Conservation (phyloP, 345 rosid genomes). For the Dimocarpus longan region DNA sequence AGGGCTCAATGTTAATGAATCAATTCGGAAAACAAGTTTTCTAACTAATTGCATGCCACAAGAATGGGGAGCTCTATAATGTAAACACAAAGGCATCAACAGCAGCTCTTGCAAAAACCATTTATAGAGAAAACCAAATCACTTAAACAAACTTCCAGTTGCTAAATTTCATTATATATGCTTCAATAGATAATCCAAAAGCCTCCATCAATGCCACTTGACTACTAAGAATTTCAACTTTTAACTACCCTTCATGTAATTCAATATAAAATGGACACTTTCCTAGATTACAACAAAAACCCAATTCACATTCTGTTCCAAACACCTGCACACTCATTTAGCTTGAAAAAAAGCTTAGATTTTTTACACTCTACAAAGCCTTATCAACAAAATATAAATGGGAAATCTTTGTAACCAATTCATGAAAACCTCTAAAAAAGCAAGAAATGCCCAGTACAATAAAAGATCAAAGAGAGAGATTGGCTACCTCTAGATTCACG, state of each 20-base stretch:
- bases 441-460: background rate
- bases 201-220: background rate
- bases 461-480: background rate
- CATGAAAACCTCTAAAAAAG: background rate
- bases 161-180: background rate
- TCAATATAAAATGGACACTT: background rate
- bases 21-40: background rate
- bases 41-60: background rate
- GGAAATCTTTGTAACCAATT: background rate
- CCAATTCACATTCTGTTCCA: slow-evolving; percentile 5
- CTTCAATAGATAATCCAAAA: background rate
- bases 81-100: background rate
- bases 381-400: background rate
- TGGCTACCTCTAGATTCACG: slow-evolving; percentile 46
- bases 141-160: background rate
- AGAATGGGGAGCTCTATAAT: background rate
- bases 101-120: background rate
- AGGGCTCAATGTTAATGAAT: background rate
- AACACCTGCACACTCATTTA: background rate
- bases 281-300: background rate
- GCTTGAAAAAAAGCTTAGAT: background rate
- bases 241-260: background rate
- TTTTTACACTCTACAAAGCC: background rate
- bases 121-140: background rate
- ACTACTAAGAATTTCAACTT: background rate